These are phyloP conservation scores for Pichia inconspicua DNA, from an alignment of 1,139 yeast genomes.

Conservation along the genomic window DNA sequence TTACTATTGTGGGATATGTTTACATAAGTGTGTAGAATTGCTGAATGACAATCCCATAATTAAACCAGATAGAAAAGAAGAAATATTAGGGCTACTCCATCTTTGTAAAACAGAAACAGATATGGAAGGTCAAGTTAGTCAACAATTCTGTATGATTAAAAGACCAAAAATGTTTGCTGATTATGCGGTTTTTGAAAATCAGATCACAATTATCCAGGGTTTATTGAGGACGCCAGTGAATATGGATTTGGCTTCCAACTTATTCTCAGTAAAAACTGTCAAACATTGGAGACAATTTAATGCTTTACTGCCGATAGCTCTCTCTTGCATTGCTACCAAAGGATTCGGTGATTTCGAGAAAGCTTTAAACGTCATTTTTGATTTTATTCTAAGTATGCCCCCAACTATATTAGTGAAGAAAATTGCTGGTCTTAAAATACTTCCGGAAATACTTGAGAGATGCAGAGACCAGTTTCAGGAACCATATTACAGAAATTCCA, in stretches of 20 bases:
- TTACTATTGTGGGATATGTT: neutral
- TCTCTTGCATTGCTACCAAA: slow-evolving; percentile 7
- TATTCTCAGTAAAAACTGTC: neutral
- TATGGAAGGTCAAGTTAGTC: too few species aligned
- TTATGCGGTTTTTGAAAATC: slow-evolving; percentile 1
- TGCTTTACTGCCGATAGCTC: neutral
- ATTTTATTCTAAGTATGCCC: slow-evolving; percentile 1
- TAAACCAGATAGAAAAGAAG: neutral
- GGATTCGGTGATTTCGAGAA: neutral
- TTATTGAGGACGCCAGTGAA: neutral
- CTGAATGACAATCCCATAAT: neutral
- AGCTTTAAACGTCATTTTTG: slow-evolving; percentile 2
- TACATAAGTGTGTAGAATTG: neutral
- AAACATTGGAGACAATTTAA: neutral
- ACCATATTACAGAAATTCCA: neutral
- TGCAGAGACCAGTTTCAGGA: neutral
- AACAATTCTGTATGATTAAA: too few species aligned
- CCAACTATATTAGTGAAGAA: slow-evolving; percentile 1
- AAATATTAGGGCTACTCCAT: too few species aligned
- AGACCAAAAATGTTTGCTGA: neutral
- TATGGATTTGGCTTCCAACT: neutral
- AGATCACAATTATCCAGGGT: neutral
- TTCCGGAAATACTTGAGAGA: slow-evolving; percentile 1
- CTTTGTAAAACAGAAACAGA: neutral
- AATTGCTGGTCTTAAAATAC: slow-evolving; percentile 1